Conservation (phyloP, 1,139 yeast species). For the Yamadazyma dendronema region DNA sequence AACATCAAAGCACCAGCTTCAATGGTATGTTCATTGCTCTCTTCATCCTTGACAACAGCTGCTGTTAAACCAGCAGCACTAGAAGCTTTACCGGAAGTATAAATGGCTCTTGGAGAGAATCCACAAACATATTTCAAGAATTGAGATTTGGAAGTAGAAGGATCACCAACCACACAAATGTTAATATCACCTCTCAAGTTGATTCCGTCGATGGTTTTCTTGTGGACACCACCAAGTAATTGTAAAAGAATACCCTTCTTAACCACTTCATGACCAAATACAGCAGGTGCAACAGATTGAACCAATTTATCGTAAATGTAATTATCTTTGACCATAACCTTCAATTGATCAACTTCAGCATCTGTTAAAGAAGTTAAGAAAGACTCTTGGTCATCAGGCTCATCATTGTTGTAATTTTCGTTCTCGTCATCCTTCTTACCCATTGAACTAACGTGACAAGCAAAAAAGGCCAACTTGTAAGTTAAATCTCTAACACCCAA, state of each 20-base stretch:
- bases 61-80: constrained; percentile 99
- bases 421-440: constrained; percentile 45
- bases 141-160: constrained; percentile 96
- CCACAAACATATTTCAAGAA: constrained; percentile 90
- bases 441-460: constrained; percentile 76
- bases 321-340: constrained; percentile 88
- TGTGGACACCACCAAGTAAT: constrained; percentile 94
- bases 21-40: constrained; percentile 93
- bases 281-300: constrained; percentile 92
- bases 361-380: constrained; percentile 78
- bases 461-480: constrained; percentile 86
- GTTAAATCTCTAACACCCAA: constrained; percentile 94
- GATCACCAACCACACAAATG: constrained; percentile 96
- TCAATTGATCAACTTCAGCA: constrained; percentile 80
- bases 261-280: constrained; percentile 92
- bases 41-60: constrained; percentile 96
- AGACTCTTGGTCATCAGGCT: constrained; percentile 66
- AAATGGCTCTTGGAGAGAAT: constrained; percentile 91
- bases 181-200: constrained; percentile 96
- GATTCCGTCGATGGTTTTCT: constrained; percentile 90
- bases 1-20: constrained; percentile 99
- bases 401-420: constrained; percentile 26
- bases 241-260: constrained; percentile 91
- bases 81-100: constrained; percentile 98
- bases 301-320: constrained; percentile 85